phyloP scores from a whole-genome alignment of 1,284 basidiomycete genomes.

The Austroboletus niveus region DNA sequence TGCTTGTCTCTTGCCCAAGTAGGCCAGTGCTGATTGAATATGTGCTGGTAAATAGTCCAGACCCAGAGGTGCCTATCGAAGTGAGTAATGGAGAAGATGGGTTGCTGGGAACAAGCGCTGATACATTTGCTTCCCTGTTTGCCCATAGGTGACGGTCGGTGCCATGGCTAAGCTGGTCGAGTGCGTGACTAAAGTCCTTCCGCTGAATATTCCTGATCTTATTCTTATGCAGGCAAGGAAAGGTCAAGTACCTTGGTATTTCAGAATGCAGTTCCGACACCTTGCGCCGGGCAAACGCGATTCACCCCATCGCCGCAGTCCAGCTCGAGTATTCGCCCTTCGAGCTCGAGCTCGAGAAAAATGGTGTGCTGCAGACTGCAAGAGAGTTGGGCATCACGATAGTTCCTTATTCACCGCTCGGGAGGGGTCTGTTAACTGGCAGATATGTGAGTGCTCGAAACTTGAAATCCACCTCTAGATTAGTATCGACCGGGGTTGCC shows the following conservation, averaged over 20 bases:
- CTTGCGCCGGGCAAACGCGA: conserved; percentile 42
- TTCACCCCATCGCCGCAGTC: conserved; percentile 42
- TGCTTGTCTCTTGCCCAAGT: no score
- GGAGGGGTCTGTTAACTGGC: conserved; percentile 45
- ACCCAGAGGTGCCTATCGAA: no score
- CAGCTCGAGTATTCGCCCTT: conserved; percentile 49
- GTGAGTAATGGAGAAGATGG: no score
- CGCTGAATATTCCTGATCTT: background rate
- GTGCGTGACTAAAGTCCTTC: conserved; percentile 12
- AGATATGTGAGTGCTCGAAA: conserved; percentile 27
- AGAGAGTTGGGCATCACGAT: conserved; percentile 34
- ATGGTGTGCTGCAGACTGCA: conserved; percentile 26
- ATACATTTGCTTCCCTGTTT: background rate
- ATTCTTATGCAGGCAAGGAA: conserved; percentile 31
- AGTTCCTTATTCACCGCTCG: conserved; percentile 44
- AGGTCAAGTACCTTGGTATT: conserved; percentile 43
- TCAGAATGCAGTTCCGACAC: conserved; percentile 46
- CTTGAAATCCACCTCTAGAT: background rate
- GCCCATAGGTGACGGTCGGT: conserved; percentile 28
- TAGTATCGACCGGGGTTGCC: background rate
- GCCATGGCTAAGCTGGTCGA: conserved; percentile 36
- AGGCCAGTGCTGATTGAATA: no score
- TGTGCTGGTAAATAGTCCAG: no score
- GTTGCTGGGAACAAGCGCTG: no score
- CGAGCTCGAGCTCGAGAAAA: conserved; percentile 34